Percentiles rank a stretch among this genome's conserved stretches.
Conservation (phyloP, 2,329 filamentous ascomycete genomes). For the Xylaria sp. region DNA sequence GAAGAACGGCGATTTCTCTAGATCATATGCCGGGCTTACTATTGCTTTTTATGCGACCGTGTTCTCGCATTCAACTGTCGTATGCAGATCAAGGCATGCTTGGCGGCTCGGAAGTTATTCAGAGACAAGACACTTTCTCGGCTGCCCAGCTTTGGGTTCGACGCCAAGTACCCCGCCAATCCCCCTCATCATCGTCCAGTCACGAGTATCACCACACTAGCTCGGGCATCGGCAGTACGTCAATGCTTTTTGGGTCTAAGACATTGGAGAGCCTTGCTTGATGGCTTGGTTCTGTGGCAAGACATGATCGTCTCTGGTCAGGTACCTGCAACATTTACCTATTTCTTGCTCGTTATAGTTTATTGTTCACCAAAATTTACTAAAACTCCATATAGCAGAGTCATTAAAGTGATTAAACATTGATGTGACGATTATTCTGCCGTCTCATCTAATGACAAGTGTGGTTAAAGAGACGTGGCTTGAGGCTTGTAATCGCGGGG, state of each 20-base stretch:
- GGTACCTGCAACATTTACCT: too few relatives aligned
- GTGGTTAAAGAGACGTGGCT: neutral
- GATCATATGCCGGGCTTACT: neutral
- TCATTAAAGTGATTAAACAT: too few relatives aligned
- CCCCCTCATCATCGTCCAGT: neutral
- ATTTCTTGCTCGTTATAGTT: too few relatives aligned
- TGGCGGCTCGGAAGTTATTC: neutral
- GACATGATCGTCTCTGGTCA: conserved; percentile 5
- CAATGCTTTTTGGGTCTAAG: neutral
- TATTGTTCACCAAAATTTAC: too few relatives aligned
- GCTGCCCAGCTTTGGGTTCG: neutral
- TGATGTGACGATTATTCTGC: neutral
- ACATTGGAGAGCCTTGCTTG: neutral
- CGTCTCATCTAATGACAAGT: neutral
- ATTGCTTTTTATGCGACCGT: neutral
- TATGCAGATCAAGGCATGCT: neutral
- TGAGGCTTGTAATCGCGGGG: neutral
- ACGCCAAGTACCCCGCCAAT: neutral
- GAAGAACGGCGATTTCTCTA: neutral
- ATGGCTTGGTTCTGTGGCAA: neutral
- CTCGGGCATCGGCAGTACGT: neutral
- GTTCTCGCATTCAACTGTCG: neutral
- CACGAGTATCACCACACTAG: neutral
- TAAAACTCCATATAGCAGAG: too few relatives aligned
- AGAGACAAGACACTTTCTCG: neutral